Conservation (phyloP, 2,329 filamentous ascomycete species). For the Dactylellina leptospora region DNA sequence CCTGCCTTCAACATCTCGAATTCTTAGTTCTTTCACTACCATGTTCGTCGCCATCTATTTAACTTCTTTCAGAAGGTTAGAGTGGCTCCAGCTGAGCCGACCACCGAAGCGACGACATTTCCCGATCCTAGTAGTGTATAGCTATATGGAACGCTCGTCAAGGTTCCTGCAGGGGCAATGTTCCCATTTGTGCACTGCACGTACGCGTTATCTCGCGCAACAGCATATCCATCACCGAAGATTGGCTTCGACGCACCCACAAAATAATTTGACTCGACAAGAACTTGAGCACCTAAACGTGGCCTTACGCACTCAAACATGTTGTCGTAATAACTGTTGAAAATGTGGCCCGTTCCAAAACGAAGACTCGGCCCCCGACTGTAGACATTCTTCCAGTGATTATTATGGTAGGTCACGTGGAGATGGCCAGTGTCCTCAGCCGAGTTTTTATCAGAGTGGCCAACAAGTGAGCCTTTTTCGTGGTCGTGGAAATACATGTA, state of each 20-base stretch:
- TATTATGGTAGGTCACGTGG: constrained; percentile 72
- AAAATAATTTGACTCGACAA: constrained; percentile 68
- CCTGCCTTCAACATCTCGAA: too few species aligned
- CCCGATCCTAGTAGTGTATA: constrained; percentile 66
- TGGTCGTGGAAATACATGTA: constrained; percentile 68
- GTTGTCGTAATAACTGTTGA: constrained; percentile 63
- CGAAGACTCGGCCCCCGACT: constrained; percentile 71
- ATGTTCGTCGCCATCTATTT: too few species aligned
- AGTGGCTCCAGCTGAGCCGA: constrained; percentile 57
- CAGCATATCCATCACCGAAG: constrained; percentile 63
- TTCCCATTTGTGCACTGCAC: constrained; percentile 62
- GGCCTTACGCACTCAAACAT: constrained; percentile 67
- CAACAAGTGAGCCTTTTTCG: constrained; percentile 70
- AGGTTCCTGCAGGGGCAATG: constrained; percentile 64
- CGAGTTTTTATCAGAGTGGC: constrained; percentile 69
- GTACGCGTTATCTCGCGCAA: constrained; percentile 63
- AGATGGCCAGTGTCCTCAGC: constrained; percentile 70
- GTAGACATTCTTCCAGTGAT: constrained; percentile 72
- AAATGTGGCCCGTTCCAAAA: constrained; percentile 72
- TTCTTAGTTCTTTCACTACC: too few species aligned
- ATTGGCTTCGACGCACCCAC: constrained; percentile 62
- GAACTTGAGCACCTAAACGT: constrained; percentile 66
- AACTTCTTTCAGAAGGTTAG: constrained; percentile 50
- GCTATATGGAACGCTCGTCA: constrained; percentile 65
- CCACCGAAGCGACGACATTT: constrained; percentile 63